phyloP scores from a whole-genome alignment of 257 asterid genomes.

The Solanum chaucha region DNA sequence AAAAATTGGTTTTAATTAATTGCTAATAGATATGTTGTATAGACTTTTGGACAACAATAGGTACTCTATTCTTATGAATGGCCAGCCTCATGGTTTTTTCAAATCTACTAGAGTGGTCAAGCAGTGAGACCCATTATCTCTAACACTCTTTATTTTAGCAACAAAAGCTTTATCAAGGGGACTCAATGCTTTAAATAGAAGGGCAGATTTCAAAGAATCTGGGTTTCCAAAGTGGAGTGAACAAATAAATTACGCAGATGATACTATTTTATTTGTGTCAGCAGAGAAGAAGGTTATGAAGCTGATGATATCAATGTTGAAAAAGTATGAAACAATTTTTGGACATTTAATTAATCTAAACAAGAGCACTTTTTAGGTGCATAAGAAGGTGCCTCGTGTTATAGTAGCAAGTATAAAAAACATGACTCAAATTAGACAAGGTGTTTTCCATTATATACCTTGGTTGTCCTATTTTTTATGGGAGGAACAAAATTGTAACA shows the following conservation, averaged over 20 bases:
- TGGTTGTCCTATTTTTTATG: not conserved
- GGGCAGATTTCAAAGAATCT: not conserved
- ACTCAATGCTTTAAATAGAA: not conserved
- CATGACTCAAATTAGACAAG: not conserved
- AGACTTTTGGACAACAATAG: not conserved
- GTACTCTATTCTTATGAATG: not conserved
- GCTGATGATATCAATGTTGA: not conserved
- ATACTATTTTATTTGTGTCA: not conserved
- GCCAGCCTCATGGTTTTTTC: not conserved
- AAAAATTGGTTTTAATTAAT: not conserved
- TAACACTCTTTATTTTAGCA: not conserved
- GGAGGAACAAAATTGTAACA: not conserved
- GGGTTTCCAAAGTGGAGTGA: not conserved
- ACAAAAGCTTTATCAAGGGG: not conserved
- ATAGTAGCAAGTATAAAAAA: not conserved
- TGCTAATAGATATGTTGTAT: not conserved
- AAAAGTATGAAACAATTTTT: not conserved
- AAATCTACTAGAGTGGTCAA: not conserved
- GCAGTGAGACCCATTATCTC: not conserved
- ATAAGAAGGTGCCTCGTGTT: not conserved
- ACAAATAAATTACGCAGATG: not conserved
- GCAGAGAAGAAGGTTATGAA: not conserved
- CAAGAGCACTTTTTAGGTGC: not conserved
- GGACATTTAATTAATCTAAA: not conserved
- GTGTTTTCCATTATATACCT: not conserved